Percentiles rank a stretch among this genome's conserved stretches.
These are phyloP conservation scores for Sutorius eximius DNA, from an alignment of 1,284 basidiomycete genomes.

Conservation along the genomic window DNA sequence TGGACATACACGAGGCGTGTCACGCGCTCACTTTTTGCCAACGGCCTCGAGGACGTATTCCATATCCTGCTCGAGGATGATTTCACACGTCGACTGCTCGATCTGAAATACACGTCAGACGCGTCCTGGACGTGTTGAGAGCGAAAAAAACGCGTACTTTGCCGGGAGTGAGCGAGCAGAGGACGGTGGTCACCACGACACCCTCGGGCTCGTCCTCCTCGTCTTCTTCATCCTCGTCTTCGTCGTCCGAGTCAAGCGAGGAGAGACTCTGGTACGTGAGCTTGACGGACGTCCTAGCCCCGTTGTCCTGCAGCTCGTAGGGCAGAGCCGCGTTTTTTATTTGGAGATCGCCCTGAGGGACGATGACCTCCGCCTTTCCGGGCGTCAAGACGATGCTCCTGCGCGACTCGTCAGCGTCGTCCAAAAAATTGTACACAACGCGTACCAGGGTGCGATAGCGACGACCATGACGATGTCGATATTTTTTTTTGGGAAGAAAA, in stretches of 20 bases:
- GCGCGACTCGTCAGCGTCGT: constrained; percentile 7
- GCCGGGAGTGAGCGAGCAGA: constrained; percentile 72
- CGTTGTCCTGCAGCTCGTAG: constrained; percentile 64
- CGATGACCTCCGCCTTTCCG: constrained; percentile 61
- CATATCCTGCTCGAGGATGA: constrained; percentile 75
- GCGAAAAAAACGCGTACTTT: constrained; percentile 48
- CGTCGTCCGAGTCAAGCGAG: constrained; percentile 45
- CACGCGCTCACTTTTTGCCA: constrained; percentile 74
- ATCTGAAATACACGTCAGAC: constrained; percentile 46
- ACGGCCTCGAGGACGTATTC: constrained; percentile 70
- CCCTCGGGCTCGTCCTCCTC: constrained; percentile 47
- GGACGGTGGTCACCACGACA: constrained; percentile 46
- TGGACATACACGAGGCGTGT: neutral
- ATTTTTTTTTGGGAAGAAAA: neutral
- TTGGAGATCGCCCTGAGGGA: constrained; percentile 70
- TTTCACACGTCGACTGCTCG: constrained; percentile 77
- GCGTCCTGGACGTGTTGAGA: constrained; percentile 2
- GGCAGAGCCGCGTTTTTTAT: constrained; percentile 86
- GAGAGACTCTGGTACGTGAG: constrained; percentile 59
- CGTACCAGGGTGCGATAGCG: constrained; percentile 64
- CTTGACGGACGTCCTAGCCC: constrained; percentile 77
- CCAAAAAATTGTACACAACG: constrained; percentile 12
- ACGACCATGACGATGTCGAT: constrained; percentile 55
- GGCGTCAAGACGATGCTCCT: constrained; percentile 66
- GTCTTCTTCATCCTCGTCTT: constrained; percentile 51